These are phyloP conservation scores for Colletotrichum shisoi DNA, from an alignment of 2,329 filamentous ascomycete species.

Conservation along the genomic window DNA sequence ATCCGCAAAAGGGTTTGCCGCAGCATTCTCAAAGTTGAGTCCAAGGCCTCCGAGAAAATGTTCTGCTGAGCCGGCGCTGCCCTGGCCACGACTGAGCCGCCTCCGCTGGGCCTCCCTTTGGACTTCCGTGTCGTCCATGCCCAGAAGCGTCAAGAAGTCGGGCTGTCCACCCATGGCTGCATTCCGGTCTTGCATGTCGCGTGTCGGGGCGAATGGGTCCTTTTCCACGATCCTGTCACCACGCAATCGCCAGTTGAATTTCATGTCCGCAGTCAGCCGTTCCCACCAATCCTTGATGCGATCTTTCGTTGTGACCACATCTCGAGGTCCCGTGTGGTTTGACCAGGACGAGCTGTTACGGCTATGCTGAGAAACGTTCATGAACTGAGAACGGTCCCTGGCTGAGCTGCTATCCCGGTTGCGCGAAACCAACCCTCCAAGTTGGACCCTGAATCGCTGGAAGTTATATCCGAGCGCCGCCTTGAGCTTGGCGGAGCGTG, in stretches of 20 bases:
- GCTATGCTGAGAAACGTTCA: conserved; percentile 50
- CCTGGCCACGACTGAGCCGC: conserved; percentile 45
- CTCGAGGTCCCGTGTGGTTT: conserved; percentile 32
- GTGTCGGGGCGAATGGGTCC: conserved; percentile 44
- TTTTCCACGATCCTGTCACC: conserved; percentile 44
- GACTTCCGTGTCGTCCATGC: conserved; percentile 54
- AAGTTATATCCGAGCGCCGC: conserved; percentile 51
- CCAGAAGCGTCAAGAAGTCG: conserved; percentile 55
- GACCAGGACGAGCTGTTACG: conserved; percentile 49
- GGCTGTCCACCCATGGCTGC: conserved; percentile 47
- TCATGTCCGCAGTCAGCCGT: conserved; percentile 52
- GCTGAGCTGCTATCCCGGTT: conserved; percentile 55
- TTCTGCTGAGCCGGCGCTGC: conserved; percentile 49
- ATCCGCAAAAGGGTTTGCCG: conserved; percentile 59
- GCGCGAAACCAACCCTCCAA: conserved; percentile 46
- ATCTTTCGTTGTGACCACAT: conserved; percentile 48
- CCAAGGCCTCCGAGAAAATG: conserved; percentile 53
- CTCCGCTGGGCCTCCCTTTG: conserved; percentile 51
- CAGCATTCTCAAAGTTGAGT: conserved; percentile 48
- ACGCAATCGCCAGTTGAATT: conserved; percentile 50
- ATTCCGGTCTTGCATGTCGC: conserved; percentile 42
- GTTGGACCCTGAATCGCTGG: conserved; percentile 48
- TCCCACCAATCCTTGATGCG: conserved; percentile 58
- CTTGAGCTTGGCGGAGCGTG: conserved; percentile 53
- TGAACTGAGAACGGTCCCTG: conserved; percentile 56